These are phyloP conservation scores for Xerocomus tenax DNA, from an alignment of 1,284 basidiomycete genomes.

Conservation along the genomic window DNA sequence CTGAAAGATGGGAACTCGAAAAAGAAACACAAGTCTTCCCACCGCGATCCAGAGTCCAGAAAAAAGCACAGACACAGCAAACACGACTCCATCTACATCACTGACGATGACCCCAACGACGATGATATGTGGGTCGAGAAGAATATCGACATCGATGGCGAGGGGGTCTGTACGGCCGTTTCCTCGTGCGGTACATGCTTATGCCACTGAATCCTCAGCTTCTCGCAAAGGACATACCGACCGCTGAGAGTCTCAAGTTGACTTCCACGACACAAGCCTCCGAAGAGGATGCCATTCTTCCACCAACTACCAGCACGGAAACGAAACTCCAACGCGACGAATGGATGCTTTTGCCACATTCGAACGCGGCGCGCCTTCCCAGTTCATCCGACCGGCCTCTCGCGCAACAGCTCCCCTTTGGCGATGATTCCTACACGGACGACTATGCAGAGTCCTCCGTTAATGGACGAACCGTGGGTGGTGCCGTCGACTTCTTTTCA, in stretches of 20 bases:
- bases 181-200: conserved; percentile 1
- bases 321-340: conserved; percentile 64
- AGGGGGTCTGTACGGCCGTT: conserved; percentile 44
- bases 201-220: conserved; percentile 34
- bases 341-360: conserved; percentile 75
- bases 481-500: conserved; percentile 77
- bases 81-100: conserved; percentile 33
- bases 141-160: conserved; percentile 71
- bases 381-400: conserved; percentile 18
- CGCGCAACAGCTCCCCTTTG: conserved; percentile 25
- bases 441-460: conserved; percentile 57
- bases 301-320: conserved; percentile 39
- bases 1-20: conserved; percentile 30
- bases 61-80: conserved; percentile 31
- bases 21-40: conserved; percentile 41
- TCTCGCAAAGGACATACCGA: conserved; percentile 69
- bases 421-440: conserved; percentile 55
- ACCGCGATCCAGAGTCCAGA: conserved; percentile 22
- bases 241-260: conserved; percentile 62
- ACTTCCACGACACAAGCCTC: conserved; percentile 47
- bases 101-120: conserved; percentile 55
- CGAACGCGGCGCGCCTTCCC: conserved; percentile 22
- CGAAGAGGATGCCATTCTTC: conserved; percentile 39
- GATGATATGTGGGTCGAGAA: conserved; percentile 81
- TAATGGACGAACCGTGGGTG: conserved; percentile 41